These are phyloP conservation scores for Metrosideros polymorpha DNA, from an alignment of 441 rosid species.

Conservation along the genomic window DNA sequence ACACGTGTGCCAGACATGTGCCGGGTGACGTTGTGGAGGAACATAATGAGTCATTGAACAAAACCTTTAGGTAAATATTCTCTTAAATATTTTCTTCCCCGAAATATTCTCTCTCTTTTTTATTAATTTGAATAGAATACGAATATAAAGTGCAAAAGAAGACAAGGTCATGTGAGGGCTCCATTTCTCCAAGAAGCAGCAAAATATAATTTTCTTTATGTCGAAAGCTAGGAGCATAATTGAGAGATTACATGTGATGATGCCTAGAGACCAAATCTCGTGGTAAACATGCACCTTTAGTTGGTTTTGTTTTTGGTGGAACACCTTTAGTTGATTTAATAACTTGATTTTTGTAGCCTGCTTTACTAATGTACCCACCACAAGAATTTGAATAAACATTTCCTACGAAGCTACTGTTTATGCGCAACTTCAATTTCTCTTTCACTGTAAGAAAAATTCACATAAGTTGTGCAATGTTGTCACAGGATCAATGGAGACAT, in stretches of 20 bases:
- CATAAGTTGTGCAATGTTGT: not conserved
- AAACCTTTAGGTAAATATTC: not conserved
- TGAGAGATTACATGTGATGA: not conserved
- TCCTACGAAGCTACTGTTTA: not conserved
- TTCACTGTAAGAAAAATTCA: not conserved
- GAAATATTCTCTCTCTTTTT: not conserved
- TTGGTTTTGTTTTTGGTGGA: no score
- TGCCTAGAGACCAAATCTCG: not conserved
- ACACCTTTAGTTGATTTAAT: not conserved
- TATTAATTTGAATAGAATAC: not conserved
- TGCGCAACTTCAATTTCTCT: not conserved
- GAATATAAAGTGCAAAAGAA: not conserved
- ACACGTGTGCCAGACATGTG: not conserved
- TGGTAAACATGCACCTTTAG: not conserved
- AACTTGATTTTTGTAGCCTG: not conserved
- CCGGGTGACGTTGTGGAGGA: not conserved
- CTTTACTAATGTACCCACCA: not conserved
- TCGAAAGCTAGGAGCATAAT: not conserved
- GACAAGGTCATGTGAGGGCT: not conserved
- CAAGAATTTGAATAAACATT: not conserved
- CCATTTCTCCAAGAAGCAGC: not conserved
- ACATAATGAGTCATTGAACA: not conserved
- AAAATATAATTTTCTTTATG: not conserved
- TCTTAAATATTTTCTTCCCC: not conserved
- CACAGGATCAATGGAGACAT: not conserved